Conservation (phyloP, 1,284 basidiomycete species). For the Ceratobasidium sp. region DNA sequence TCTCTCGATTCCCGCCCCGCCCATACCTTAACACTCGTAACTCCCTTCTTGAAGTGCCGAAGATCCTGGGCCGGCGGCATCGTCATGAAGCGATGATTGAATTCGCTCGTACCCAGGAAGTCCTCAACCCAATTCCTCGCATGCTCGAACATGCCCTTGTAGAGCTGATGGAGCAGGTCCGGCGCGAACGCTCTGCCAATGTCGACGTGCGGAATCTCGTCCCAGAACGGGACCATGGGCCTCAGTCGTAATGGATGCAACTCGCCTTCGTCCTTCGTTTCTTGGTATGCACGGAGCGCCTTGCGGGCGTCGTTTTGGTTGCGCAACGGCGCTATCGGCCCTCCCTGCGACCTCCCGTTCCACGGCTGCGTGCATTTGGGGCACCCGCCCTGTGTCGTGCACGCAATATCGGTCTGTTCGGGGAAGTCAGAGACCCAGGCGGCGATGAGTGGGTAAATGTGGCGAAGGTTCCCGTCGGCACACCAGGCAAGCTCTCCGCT, state of each 20-base stretch:
- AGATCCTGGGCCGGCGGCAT: too few species aligned
- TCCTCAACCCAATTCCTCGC: conserved; percentile 5
- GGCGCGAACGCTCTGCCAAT: neutral
- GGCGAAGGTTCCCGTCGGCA: conserved; percentile 26
- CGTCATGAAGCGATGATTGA: too few species aligned
- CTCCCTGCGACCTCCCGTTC: too few species aligned
- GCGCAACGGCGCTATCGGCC: neutral
- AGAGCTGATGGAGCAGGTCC: neutral
- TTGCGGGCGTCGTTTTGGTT: too few species aligned
- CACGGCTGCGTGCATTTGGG: conserved; percentile 4
- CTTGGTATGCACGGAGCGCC: neutral
- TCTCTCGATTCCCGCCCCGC: too few species aligned
- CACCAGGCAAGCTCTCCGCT: conserved; percentile 14
- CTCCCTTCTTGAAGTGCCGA: too few species aligned
- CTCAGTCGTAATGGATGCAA: neutral
- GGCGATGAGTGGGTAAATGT: conserved; percentile 38
- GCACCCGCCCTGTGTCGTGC: conserved; percentile 13
- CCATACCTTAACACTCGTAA: too few species aligned
- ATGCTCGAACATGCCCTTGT: conserved; percentile 52
- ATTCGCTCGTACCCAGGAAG: neutral
- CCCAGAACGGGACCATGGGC: conserved; percentile 17
- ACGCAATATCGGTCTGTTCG: conserved; percentile 28
- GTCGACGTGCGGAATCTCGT: conserved; percentile 2
- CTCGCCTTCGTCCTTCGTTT: neutral
- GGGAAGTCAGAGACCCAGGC: conserved; percentile 24